A percentile compares a stretch with the other conserved stretches of the same genome.
Conservation (phyloP, 306 rosid species). For the Crotalaria pallida region DNA sequence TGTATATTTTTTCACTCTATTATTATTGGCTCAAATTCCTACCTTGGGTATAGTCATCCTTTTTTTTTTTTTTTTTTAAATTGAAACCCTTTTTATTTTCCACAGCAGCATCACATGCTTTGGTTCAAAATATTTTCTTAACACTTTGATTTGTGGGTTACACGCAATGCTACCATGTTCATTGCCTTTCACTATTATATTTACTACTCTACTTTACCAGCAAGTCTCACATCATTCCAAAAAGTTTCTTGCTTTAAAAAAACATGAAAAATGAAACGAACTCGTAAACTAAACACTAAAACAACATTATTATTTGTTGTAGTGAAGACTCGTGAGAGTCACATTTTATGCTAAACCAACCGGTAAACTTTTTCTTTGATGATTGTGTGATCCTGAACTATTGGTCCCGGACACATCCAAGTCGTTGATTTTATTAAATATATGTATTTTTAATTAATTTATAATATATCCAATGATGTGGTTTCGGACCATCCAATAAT, state of each 20-base stretch:
- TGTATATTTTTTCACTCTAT: not conserved
- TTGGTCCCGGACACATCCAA: no score
- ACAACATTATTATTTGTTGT: not conserved
- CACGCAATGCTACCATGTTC: conserved; percentile 27
- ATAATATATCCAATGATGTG: no score
- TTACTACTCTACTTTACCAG: not conserved
- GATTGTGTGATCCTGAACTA: no score
- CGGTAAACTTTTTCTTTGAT: not conserved
- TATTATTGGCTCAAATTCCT: not conserved
- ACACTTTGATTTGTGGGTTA: conserved; percentile 8
- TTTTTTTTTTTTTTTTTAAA: not conserved
- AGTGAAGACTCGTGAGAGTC: not conserved
- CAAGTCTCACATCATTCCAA: not conserved
- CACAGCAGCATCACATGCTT: conserved; percentile 20
- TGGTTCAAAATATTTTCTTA: not conserved
- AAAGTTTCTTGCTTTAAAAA: not conserved
- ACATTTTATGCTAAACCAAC: not conserved
- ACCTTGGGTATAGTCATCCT: not conserved
- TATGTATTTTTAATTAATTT: no score
- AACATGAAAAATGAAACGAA: not conserved
- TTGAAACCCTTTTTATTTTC: not conserved
- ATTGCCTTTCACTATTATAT: not conserved
- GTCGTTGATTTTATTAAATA: no score
- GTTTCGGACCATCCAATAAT: no score
- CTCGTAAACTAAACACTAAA: not conserved